phyloP scores from a whole-genome alignment of 768 basidiomycete genomes.

The Gloeostereum incarnatum region DNA sequence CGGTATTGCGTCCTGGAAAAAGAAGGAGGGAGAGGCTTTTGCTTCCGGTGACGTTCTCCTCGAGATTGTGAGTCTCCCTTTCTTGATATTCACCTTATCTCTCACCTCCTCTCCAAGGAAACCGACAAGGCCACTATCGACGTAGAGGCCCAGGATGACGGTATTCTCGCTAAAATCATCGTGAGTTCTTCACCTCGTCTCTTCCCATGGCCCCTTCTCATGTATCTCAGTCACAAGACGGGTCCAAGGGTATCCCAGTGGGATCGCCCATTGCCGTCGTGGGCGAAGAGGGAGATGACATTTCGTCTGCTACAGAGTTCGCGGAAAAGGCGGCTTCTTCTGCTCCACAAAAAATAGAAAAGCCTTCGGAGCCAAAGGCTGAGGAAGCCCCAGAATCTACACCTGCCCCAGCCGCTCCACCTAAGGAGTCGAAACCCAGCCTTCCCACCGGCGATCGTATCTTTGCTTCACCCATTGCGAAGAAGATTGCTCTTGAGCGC shows the following conservation, averaged over 20 bases:
- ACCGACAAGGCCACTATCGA: conserved; percentile 99
- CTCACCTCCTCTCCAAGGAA: conserved; percentile 49
- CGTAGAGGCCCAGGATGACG: conserved; percentile 98
- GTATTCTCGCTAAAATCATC: conserved; percentile 93
- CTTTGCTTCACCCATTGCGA: conserved; percentile 92
- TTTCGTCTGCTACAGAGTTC: conserved; percentile 71
- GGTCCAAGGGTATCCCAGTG: conserved; percentile 80
- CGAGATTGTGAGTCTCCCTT: conserved; percentile 65
- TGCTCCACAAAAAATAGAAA: conserved; percentile 19
- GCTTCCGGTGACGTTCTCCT: conserved; percentile 87
- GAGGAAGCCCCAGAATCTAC: conserved; percentile 17
- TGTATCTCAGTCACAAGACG: conserved; percentile 59
- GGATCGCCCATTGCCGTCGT: conserved; percentile 87
- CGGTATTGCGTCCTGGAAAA: conserved; percentile 96
- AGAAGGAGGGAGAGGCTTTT: conserved; percentile 90
- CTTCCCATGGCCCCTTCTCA: background rate
- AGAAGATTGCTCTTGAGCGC: conserved; percentile 92
- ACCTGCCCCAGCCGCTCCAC: conserved; percentile 14
- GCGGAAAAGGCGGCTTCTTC: conserved; percentile 53
- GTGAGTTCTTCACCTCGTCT: conserved; percentile 37
- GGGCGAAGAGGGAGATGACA: conserved; percentile 92
- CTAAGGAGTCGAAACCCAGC: conserved; percentile 40
- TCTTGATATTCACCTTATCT: background rate
- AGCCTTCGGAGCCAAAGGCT: conserved; percentile 34
- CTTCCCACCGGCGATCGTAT: conserved; percentile 69